Base-by-base conservation (phyloP, 2,329 filamentous ascomycete genomes). In the Sclerotinia borealis region DNA sequence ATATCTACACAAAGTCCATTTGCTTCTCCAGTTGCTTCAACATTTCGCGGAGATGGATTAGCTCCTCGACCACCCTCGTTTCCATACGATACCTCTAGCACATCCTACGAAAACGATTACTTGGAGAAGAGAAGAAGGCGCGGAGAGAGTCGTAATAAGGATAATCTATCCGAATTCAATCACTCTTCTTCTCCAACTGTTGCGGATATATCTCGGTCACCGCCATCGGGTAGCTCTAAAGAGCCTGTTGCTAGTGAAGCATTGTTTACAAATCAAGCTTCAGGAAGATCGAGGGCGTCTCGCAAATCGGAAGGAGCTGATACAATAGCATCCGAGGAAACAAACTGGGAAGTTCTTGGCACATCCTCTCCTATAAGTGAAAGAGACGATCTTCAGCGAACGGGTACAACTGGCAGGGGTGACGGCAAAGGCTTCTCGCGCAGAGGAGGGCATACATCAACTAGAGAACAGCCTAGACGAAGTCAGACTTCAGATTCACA, bases 1-100 rank as follows among this genome's bases (percentile, higher is more conserved):
- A 81, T 85, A 64, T 84, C 83, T 56, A 85, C 83, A 52, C 79
- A 82, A 71, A 85, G 82, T 69, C 83, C 84, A 51, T 80, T 81
- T 70, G 80, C 77, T 67, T 85, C 84, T 41, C 84, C 85, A 48
- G 79, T 79, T 50, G 74, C 77, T 60, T 79, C 83, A 36, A 81
- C 75, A 70, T 82, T 84, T 70, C 76, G 76, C 51, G 77, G 74
- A 61, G 77, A 80, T 68, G 84, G 83, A 31, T 78, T 86, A 66
- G 81, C 84, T 68, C 84, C 85, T 59, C 80, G 84, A 63, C 85
- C 85, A 45, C 78, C 83, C n/a, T 85, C 84, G 2, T 79, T 83
- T 63, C 79, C 81, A 63, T 82, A 81, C 74, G 76, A 74, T 66
- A 73, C 77, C 45, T 58, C 64, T 7, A 65, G 66, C 29, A 58